Base-by-base conservation (phyloP, 2,329 filamentous ascomycete species). In the Neofusicoccum cordaticola region DNA sequence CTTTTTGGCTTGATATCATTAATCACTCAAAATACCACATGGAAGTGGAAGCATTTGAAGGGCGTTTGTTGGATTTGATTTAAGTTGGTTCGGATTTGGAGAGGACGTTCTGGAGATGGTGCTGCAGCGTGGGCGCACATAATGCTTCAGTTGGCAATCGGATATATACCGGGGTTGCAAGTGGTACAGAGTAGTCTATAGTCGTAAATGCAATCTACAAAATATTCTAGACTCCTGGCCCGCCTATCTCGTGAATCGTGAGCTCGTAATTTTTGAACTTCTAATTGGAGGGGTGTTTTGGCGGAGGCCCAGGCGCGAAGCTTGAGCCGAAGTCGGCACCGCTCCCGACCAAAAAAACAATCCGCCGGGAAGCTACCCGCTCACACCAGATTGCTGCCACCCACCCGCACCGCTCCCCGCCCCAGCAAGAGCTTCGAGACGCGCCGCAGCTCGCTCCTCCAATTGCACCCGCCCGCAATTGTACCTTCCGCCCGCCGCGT, bases 121-220 rank as follows among this genome's bases (percentile, higher is more conserved):
- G 34, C 45, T 51, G 44, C 44, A 19, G 31, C 9, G n/a, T 50
- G 31, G 3, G 58, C 35, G 35, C 57, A 48, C 15, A 41, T 51
- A 62, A 62, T 62, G 45, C 19, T 42, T 7, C 27, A 31, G 39
- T 58, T 19, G 39, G 27, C 34, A 58, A 44, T 8, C 12, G 27
- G 39, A 58, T 15, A 58, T 45, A 45, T 58, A 58, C 53, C 39
- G 39, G 39, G 27, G 42, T 45, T 22, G 53, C 53, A 27, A 31
- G 44, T 58, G 39, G 53, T 45, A 44, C 53, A 58, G 39, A 58
- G 53, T 19, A 58, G 53, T 45, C 39, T 58, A 58, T 45, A 58
- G 53, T 19, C 22, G n/a, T 58, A 58, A 58, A 58, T 44, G 39
- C 39, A 41, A 58, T 58, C 39, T 45, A 31, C 39, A 44, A n/a